These are phyloP conservation scores for Emergomyces orientalis DNA, from an alignment of 2,329 filamentous ascomycete genomes.

Conservation along the genomic window DNA sequence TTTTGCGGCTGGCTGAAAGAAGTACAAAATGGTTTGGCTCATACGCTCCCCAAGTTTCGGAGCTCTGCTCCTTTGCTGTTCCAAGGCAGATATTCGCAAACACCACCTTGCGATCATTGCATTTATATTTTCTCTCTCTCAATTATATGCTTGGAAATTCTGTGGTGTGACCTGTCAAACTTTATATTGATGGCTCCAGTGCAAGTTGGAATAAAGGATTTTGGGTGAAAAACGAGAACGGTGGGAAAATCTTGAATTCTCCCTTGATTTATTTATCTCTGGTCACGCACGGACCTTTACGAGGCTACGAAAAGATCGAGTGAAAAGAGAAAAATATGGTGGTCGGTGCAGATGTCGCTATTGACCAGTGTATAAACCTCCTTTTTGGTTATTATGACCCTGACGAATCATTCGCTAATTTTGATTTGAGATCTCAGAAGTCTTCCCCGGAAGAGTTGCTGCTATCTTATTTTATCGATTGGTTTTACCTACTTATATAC, in stretches of 20 bases:
- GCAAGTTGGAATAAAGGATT: not conserved
- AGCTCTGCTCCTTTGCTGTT: not conserved
- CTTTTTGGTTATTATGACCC: not conserved
- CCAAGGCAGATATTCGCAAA: not conserved
- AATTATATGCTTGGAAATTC: not conserved
- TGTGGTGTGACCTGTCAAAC: conserved; percentile 6
- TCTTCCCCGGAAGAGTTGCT: not conserved
- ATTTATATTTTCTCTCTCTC: not conserved
- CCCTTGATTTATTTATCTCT: not conserved
- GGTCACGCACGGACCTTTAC: not conserved
- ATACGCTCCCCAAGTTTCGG: not conserved
- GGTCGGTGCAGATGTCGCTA: not conserved
- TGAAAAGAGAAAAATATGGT: not conserved
- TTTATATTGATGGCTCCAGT: not conserved
- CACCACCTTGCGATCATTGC: not conserved
- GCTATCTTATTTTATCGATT: not conserved
- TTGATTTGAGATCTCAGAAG: not conserved
- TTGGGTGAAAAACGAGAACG: not conserved
- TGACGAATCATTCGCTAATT: not conserved
- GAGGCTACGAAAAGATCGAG: not conserved
- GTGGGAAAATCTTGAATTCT: not conserved
- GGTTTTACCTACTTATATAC: not conserved
- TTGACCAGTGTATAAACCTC: not conserved
- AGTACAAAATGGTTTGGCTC: not conserved
- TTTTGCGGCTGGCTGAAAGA: conserved; percentile 3